These are phyloP conservation scores for Trichoderma koningii DNA, from an alignment of 2,329 filamentous ascomycete species.

Conservation along the genomic window DNA sequence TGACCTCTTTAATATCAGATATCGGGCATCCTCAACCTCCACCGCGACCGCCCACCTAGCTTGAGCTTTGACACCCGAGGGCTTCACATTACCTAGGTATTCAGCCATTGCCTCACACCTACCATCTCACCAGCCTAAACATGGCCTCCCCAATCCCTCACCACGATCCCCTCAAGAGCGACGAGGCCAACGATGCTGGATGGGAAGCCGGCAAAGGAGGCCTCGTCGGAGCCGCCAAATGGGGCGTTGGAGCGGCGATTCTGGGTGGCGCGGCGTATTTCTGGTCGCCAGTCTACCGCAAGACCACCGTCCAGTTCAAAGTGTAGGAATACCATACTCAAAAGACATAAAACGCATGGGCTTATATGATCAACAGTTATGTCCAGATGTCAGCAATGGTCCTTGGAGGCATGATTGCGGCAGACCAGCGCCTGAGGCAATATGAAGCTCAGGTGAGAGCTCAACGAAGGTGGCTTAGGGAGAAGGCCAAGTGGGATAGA, in stretches of 20 bases:
- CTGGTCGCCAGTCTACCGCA: conserved; percentile 71
- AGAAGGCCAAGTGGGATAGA: conserved; percentile 68
- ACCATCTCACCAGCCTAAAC: background rate
- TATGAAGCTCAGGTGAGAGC: conserved; percentile 68
- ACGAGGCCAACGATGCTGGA: conserved; percentile 69
- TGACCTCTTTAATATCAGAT: background rate
- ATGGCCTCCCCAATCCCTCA: background rate
- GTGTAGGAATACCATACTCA: conserved; percentile 59
- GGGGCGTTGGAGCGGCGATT: conserved; percentile 66
- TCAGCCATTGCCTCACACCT: background rate
- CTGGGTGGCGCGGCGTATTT: conserved; percentile 63
- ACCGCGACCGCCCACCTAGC: background rate
- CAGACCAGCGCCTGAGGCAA: conserved; percentile 65
- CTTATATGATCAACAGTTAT: conserved; percentile 56
- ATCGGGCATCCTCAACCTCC: background rate
- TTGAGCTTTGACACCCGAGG: background rate
- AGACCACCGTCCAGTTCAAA: conserved; percentile 74
- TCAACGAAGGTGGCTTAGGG: conserved; percentile 62
- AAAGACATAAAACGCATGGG: no score
- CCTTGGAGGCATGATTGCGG: conserved; percentile 75
- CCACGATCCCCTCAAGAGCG: conserved; percentile 61
- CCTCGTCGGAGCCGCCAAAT: conserved; percentile 67
- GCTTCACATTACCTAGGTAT: no score
- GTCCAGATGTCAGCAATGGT: conserved; percentile 86
- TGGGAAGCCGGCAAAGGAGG: conserved; percentile 72